Conservation (phyloP, 441 rosid genomes). For the Gossypium lobatum region DNA sequence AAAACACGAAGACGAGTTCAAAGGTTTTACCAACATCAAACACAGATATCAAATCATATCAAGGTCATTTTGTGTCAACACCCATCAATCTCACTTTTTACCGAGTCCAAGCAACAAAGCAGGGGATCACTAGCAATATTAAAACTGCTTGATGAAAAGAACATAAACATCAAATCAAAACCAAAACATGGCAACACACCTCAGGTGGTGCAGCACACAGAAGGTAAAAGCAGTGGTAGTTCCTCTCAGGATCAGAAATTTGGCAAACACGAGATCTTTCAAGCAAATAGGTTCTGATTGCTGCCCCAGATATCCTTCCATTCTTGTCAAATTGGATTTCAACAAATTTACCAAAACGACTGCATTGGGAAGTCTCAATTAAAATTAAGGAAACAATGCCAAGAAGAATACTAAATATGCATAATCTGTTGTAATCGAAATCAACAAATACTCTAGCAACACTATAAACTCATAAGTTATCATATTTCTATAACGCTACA, state of each 20-base stretch:
- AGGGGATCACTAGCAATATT: background rate
- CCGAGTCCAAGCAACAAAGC: background rate
- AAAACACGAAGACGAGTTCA: background rate
- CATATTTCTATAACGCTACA: background rate
- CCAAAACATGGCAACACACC: slow-evolving; percentile 42
- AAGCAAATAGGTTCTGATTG: slow-evolving; percentile 92
- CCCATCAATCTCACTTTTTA: background rate
- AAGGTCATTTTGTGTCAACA: background rate
- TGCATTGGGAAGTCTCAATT: slow-evolving; percentile 39
- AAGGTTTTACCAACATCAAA: background rate
- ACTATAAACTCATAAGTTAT: background rate
- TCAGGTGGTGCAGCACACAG: slow-evolving; percentile 97
- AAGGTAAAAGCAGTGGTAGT: slow-evolving; percentile 96
- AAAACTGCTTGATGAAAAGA: slow-evolving; percentile 8
- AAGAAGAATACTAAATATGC: background rate
- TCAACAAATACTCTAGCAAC: slow-evolving; percentile 1
- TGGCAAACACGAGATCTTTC: slow-evolving; percentile 99
- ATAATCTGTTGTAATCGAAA: background rate
- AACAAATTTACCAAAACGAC: slow-evolving; percentile 99
- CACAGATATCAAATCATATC: background rate
- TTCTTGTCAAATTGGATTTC: slow-evolving; percentile 97
- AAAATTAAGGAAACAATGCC: slow-evolving; percentile 2
- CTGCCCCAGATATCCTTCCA: slow-evolving; percentile 99
- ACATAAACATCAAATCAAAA: slow-evolving; percentile 7
- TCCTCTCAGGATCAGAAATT: slow-evolving; percentile 96